Percentiles rank a stretch among this genome's conserved stretches.
These are phyloP conservation scores for Erysimum pusillum DNA, from an alignment of 441 rosid species.

Conservation along the genomic window DNA sequence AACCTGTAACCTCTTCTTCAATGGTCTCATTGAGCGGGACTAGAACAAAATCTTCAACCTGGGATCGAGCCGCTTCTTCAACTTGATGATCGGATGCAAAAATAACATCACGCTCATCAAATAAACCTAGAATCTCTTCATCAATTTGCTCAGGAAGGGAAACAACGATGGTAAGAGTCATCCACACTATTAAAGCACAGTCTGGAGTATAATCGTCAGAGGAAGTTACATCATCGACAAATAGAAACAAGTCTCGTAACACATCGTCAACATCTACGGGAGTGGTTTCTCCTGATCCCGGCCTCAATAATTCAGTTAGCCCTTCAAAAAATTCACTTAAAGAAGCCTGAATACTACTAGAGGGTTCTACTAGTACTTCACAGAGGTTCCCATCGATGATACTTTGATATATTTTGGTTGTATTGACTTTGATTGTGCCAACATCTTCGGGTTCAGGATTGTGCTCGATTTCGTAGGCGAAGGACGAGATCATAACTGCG, in stretches of 20 bases:
- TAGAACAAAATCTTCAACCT: too few relatives aligned
- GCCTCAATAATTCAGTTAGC: not conserved
- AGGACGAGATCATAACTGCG: not conserved
- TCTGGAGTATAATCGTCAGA: not conserved
- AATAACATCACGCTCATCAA: not conserved
- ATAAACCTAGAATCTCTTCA: not conserved
- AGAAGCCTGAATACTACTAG: not conserved
- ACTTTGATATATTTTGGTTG: not conserved
- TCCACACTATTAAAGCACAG: constrained; percentile 1
- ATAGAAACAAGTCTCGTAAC: not conserved
- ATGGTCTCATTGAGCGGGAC: not conserved
- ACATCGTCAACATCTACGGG: not conserved
- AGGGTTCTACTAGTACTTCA: not conserved
- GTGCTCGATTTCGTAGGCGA: not conserved
- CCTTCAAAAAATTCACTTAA: not conserved
- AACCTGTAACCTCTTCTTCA: not conserved
- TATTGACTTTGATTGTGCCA: not conserved
- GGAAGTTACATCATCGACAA: not conserved
- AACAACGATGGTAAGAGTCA: not conserved
- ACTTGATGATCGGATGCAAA: not conserved
- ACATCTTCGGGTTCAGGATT: not conserved
- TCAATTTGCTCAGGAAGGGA: not conserved
- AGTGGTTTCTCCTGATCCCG: not conserved
- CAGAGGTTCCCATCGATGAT: not conserved
- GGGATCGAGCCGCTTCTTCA: too few relatives aligned